These are phyloP conservation scores for Ammopiptanthus mongolicus DNA, from an alignment of 306 rosid genomes.

Conservation along the genomic window DNA sequence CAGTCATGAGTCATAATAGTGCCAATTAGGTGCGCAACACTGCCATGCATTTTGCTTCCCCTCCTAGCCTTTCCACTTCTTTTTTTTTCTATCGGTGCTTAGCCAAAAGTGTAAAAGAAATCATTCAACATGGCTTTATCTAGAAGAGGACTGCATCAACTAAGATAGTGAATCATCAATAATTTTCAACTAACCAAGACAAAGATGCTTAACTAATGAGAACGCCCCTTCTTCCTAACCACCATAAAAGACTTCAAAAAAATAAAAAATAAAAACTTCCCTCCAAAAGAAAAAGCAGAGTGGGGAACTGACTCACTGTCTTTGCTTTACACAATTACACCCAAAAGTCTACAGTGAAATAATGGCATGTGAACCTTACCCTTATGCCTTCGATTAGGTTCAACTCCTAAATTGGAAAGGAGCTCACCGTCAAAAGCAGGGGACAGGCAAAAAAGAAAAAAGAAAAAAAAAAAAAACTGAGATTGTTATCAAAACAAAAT, in stretches of 20 bases:
- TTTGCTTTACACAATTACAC: constrained; percentile 30
- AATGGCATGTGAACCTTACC: neutral
- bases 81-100: constrained; percentile 22
- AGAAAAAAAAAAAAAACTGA: neutral
- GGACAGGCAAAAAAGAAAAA: too few species aligned
- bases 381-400: neutral
- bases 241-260: neutral
- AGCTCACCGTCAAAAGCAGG: neutral
- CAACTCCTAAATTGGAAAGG: constrained; percentile 12
- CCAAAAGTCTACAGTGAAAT: neutral
- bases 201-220: neutral
- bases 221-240: neutral
- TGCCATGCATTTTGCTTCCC: neutral
- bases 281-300: neutral
- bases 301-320: constrained; percentile 31
- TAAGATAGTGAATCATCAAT: neutral
- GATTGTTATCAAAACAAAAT: neutral
- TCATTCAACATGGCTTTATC: constrained; percentile 18
- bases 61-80: constrained; percentile 13
- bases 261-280: neutral
- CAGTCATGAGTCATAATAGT: constrained; percentile 18
- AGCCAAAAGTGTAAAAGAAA: constrained; percentile 11
- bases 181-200: constrained; percentile 21
- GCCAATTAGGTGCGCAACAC: constrained; percentile 18
- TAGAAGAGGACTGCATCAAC: constrained; percentile 18